phyloP scores from a whole-genome alignment of 2,329 filamentous ascomycete genomes.

The Fusarium sp. region DNA sequence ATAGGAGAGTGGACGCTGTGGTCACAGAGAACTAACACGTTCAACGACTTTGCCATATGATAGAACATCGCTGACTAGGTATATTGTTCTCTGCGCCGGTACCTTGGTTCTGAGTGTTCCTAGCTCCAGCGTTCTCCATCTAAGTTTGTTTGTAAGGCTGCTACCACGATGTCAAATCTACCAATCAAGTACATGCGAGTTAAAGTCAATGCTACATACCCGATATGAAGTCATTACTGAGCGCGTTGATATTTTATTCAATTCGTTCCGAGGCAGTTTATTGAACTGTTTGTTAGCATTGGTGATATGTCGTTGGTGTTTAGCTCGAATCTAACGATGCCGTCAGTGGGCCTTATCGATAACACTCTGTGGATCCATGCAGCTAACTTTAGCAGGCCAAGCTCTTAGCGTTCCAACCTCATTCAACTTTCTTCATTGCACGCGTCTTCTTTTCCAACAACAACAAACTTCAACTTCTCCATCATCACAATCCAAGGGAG shows the following conservation, averaged over 20 bases:
- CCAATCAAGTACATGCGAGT: no score
- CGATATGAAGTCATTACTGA: not conserved
- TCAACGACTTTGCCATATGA: accelerated
- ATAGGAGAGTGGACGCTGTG: not conserved
- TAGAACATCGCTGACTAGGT: not conserved
- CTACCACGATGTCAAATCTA: no score
- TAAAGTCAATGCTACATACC: not conserved
- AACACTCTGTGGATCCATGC: conserved; percentile 20
- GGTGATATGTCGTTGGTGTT: conserved; percentile 2
- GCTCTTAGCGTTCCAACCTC: conserved; percentile 22
- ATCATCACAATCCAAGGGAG: not conserved
- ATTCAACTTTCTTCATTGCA: conserved; percentile 7
- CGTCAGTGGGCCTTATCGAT: conserved; percentile 24
- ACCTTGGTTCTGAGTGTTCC: not conserved
- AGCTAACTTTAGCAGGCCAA: conserved; percentile 9
- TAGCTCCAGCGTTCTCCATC: not conserved
- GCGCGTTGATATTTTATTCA: not conserved
- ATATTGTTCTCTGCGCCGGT: not conserved
- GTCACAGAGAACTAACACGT: accelerated
- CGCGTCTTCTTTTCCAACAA: conserved; percentile 15
- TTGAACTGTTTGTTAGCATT: not conserved
- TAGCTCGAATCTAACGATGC: not conserved
- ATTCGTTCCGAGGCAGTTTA: not conserved
- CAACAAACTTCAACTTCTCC: not conserved
- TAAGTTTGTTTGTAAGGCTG: not conserved